These are phyloP conservation scores for Rhodotorula sp. DNA, from an alignment of 1,284 basidiomycete genomes.

Conservation along the genomic window DNA sequence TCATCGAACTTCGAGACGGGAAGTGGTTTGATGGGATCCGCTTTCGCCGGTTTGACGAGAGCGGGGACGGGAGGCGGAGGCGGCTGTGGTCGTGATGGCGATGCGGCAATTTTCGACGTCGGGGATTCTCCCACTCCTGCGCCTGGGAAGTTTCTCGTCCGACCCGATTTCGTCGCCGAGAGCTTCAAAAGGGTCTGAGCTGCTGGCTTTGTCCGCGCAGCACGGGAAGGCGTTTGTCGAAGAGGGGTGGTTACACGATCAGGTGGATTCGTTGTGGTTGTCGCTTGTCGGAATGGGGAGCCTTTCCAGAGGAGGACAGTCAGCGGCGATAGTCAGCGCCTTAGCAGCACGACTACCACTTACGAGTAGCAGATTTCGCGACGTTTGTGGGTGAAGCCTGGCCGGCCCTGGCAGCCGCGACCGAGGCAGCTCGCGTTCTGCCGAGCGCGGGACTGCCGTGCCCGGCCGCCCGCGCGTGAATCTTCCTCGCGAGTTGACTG, in stretches of 20 bases:
- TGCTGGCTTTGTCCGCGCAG: not conserved
- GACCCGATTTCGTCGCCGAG: not conserved
- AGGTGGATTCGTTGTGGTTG: not conserved
- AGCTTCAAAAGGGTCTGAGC: not conserved
- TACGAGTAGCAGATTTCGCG: not conserved
- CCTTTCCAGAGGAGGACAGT: not conserved
- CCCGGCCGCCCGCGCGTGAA: constrained; percentile 11
- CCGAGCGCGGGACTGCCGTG: not conserved
- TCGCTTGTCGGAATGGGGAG: constrained; percentile 2
- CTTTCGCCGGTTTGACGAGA: not conserved
- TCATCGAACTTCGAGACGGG: not conserved
- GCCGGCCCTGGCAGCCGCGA: not conserved
- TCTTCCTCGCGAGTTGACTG: constrained; percentile 12
- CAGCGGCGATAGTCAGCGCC: no score
- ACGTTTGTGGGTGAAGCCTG: not conserved
- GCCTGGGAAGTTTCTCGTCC: not conserved
- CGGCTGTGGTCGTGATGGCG: not conserved
- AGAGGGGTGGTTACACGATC: not conserved
- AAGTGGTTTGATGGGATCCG: not conserved
- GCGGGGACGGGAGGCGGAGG: not conserved
- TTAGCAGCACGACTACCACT: not conserved
- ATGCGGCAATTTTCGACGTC: not conserved
- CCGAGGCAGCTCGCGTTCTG: not conserved
- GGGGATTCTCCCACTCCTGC: no score
- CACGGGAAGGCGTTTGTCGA: not conserved